Base-by-base conservation (phyloP, 1,139 yeast species). In the Geotrichum siamense region DNA sequence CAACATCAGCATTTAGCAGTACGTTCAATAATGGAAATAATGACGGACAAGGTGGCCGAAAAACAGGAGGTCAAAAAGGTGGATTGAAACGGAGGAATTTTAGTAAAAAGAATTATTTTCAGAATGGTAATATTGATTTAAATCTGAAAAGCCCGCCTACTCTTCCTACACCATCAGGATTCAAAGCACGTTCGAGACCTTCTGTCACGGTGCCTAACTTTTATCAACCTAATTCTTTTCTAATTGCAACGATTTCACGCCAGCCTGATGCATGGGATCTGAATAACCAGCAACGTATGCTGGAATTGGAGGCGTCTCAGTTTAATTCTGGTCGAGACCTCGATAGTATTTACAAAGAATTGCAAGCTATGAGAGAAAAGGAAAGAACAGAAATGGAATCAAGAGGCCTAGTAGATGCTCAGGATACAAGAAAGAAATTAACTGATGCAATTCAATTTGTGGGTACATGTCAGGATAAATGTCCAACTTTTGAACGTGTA, bases 401-500 rank as follows among this genome's bases (percentile, higher is more conserved):
- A 1, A 67, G 78, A 43, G 94, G 95, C 0, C 67, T 87, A 10
- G 96, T 93, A 2, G 98, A 93, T 62, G 83, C 81, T 33, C 95
- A 87, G 53, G 87, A 86, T 53, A 78, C 76, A 1, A 77, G 87
- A 37, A 87, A 89, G 60, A 79, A 82, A 48, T 69, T 93, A 26
- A 79, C 76, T 49, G 95, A 89, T 53, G 98, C 98, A 1, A 86
- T 89, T 41, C 63, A 74, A 1, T 93, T 93, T 58, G 77, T 76
- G 49, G 99, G 99, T 2, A 76, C 94, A 0, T 93, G 98, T 64
- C 62, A 70, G 36, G 95, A 86, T 51, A 91, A 89, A 97, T 91
- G 98, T 63, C 97, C 99, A 0, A 76, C 78, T 0, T 91, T 82
- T 64, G 98, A 93, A 64, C 73, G 98, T 55, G 83, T 89, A 1